phyloP scores from a whole-genome alignment of 345 rosid species.

The Hirschfeldia incana region DNA sequence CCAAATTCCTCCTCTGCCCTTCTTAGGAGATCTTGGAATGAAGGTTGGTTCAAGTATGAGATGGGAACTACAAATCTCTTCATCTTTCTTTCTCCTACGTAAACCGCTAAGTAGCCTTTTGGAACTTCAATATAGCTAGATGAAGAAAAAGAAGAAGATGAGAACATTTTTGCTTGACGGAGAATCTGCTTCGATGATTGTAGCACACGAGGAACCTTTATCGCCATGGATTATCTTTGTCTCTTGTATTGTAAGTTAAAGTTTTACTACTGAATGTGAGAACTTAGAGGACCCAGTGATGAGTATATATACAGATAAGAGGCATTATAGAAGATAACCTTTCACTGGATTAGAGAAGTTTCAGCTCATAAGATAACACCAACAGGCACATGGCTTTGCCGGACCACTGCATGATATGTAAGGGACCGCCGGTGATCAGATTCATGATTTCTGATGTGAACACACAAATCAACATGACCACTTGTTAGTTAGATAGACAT shows the following conservation, averaged over 20 bases:
- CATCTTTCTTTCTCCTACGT: conserved; percentile 44
- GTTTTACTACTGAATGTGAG: conserved; percentile 4
- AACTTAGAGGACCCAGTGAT: neutral
- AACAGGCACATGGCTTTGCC: conserved; percentile 41
- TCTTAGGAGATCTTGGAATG: conserved; percentile 42
- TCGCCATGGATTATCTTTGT: conserved; percentile 32
- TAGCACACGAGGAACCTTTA: conserved; percentile 28
- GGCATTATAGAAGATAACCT: conserved; percentile 7
- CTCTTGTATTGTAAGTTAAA: conserved; percentile 12
- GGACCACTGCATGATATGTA: conserved; percentile 36
- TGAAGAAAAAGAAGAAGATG: conserved; percentile 26
- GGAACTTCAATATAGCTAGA: conserved; percentile 42
- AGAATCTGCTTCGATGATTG: conserved; percentile 39
- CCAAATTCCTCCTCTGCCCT: conserved; percentile 49
- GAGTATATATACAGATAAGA: conserved; percentile 34
- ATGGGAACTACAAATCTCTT: conserved; percentile 47
- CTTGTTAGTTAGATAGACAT: conserved; percentile 36
- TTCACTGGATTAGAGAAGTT: conserved; percentile 24
- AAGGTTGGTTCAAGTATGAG: conserved; percentile 41
- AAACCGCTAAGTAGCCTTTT: conserved; percentile 48
- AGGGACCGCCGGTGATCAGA: conserved; percentile 25
- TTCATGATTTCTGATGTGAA: conserved; percentile 27
- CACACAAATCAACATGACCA: conserved; percentile 27
- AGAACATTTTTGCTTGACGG: conserved; percentile 31
- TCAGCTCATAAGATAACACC: conserved; percentile 13